Percentiles rank a stretch among this genome's conserved stretches.
Conservation (phyloP, 2,329 filamentous ascomycete species). For the Apiospora arundinis region DNA sequence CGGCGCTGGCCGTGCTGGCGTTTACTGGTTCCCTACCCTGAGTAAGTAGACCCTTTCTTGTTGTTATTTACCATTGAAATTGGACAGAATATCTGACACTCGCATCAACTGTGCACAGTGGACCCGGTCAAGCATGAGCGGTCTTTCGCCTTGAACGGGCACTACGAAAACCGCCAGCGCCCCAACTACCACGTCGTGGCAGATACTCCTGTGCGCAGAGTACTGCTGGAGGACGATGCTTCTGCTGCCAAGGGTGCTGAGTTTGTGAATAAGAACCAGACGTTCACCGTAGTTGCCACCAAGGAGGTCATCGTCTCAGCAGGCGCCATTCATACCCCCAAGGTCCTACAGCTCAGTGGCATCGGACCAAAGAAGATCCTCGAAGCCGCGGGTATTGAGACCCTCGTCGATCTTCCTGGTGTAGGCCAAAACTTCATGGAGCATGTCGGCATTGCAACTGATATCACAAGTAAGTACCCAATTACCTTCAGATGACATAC, state of each 20-base stretch:
- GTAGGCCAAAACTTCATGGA: constrained; percentile 59
- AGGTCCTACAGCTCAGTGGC: constrained; percentile 45
- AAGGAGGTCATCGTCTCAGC: constrained; percentile 53
- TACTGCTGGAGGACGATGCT: constrained; percentile 35
- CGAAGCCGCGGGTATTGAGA: constrained; percentile 47
- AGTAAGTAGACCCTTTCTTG: background rate
- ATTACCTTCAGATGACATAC: too few relatives aligned
- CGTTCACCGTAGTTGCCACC: constrained; percentile 36
- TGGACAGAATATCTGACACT: background rate
- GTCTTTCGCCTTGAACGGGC: constrained; percentile 48
- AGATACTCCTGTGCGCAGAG: constrained; percentile 38
- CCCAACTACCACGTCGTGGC: constrained; percentile 42
- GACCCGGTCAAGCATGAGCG: constrained; percentile 43
- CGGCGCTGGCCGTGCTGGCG: constrained; percentile 46
- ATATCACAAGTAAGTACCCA: background rate
- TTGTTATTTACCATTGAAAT: background rate
- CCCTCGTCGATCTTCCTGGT: constrained; percentile 49
- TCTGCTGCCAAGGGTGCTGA: constrained; percentile 38
- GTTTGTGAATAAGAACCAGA: constrained; percentile 32
- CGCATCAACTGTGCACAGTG: constrained; percentile 30
- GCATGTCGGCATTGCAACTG: constrained; percentile 40
- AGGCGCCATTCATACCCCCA: constrained; percentile 48
- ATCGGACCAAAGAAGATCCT: constrained; percentile 50
- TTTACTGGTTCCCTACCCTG: constrained; percentile 51
- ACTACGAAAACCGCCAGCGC: constrained; percentile 41